Base-by-base conservation (phyloP, 2,329 filamentous ascomycete genomes). In the Aureobasidium musti region DNA sequence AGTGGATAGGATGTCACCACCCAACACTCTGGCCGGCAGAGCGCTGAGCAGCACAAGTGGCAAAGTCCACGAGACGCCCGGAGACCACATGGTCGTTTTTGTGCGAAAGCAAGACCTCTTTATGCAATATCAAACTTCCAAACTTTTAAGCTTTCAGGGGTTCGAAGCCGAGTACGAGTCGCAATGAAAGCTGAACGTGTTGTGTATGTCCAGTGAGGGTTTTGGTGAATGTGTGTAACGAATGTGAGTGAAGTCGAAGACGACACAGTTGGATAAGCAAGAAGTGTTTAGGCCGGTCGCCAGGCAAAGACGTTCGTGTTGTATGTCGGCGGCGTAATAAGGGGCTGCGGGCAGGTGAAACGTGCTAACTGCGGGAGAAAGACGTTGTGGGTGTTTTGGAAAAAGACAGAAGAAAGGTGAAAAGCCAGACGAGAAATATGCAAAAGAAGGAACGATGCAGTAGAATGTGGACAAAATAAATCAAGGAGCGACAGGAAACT, bases 1-100 rank as follows among this genome's bases (percentile, higher is more conserved):
- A 28, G 93, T 97, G 75, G 89, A 86, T 67, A 99, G 85, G 67
- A 96, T 82, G 71, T 94, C 87, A 68, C 80, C 83, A 66, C 86
- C 91, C 67, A 90, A 75, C 64, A 84, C 89, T 67, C 82, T 79
- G 72, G 77, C 73, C 70, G 77, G 76, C 72, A 79, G 74, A 65
- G 73, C 65, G 67, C 70, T 72, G 65, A 77, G 71, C n/a, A 77
- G 59, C 37, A 75, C 65, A 30, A 74, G 68, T 43, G 73, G 69
- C 19, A 74, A 69, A 43, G 71, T 57, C 53, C 69, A 70, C 56
- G 69, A 67, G 59, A 68, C 68, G 47, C 53, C 45, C 59, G 65
- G 69, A 59, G 71, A 71, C 68, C 72, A 72, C 76, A 77, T 77
- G 52, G 61, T 54, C 49, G 61, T 19, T 35, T 30, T 64, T 54